Conservation (phyloP, 352 stramenopile genomes). For the Phytophthora fragariae region DNA sequence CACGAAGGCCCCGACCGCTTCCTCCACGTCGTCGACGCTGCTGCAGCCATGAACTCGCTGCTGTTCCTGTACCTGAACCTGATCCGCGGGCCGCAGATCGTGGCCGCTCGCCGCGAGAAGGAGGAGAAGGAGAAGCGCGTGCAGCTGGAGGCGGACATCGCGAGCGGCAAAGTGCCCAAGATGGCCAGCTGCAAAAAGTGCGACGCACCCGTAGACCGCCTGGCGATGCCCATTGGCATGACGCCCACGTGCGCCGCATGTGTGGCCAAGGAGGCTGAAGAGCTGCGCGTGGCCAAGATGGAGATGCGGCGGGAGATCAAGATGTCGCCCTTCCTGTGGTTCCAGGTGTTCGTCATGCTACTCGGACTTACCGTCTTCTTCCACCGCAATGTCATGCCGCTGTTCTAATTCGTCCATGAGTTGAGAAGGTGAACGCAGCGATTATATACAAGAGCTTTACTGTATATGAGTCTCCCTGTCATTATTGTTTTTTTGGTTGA, state of each 20-base stretch:
- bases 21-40: background rate
- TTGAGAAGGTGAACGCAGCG: background rate
- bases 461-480: background rate
- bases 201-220: conserved; percentile 57
- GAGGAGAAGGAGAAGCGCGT: conserved; percentile 58
- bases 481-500: background rate
- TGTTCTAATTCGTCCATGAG: conserved; percentile 44
- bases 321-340: conserved; percentile 78
- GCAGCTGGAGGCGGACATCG: conserved; percentile 58
- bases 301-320: conserved; percentile 53
- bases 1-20: conserved; percentile 2
- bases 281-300: conserved; percentile 34
- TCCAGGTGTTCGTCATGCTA: conserved; percentile 70
- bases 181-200: conserved; percentile 83
- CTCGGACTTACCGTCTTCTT: conserved; percentile 68
- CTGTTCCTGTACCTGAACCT: conserved; percentile 83
- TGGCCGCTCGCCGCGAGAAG: conserved; percentile 54
- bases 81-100: conserved; percentile 67
- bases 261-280: conserved; percentile 37
- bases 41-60: conserved; percentile 70
- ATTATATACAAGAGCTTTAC: conserved; percentile 25
- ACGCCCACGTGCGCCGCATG: conserved; percentile 58
- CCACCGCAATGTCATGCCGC: conserved; percentile 71
- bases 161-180: conserved; percentile 53
- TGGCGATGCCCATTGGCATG: conserved; percentile 36